phyloP scores from a whole-genome alignment of 345 rosid genomes.

The Lagerstroemia speciosa region DNA sequence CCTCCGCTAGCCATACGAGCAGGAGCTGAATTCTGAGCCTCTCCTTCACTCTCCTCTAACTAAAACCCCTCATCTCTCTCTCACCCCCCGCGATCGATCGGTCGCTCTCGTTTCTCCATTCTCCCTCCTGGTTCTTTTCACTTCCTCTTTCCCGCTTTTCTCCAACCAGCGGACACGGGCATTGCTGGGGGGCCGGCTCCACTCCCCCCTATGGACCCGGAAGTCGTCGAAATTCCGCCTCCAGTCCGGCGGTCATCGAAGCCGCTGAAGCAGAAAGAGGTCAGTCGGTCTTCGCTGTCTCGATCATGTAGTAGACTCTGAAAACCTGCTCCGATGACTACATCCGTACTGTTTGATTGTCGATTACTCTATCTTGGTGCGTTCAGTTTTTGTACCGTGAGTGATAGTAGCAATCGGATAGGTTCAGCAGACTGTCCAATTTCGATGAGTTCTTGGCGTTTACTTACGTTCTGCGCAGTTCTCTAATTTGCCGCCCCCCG shows the following conservation, averaged over 20 bases:
- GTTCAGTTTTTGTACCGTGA: neutral
- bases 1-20: neutral
- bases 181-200: neutral
- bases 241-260: slow-evolving; percentile 29
- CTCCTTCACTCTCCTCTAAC: slow-evolving; percentile 7
- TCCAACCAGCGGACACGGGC: slow-evolving; percentile 22
- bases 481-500: no score
- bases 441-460: neutral
- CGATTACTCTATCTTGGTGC: neutral
- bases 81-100: neutral
- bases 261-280: slow-evolving; percentile 38
- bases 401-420: neutral
- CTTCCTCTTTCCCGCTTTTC: slow-evolving; percentile 10
- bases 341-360: neutral
- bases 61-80: neutral
- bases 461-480: neutral
- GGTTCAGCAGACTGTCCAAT: neutral
- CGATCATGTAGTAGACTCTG: neutral
- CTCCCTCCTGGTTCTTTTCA: neutral
- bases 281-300: slow-evolving; percentile 1
- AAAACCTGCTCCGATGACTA: slow-evolving; percentile 2
- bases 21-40: slow-evolving; percentile 20
- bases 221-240: slow-evolving; percentile 55
- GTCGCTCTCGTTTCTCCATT: no score
- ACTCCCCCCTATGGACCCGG: slow-evolving; percentile 44